Evolutionary conservation across 805 yeast genomes (phyloP), one percentile per base, ranked within the genome.

Genomic region (Priceomyces haplophilus): DNA sequence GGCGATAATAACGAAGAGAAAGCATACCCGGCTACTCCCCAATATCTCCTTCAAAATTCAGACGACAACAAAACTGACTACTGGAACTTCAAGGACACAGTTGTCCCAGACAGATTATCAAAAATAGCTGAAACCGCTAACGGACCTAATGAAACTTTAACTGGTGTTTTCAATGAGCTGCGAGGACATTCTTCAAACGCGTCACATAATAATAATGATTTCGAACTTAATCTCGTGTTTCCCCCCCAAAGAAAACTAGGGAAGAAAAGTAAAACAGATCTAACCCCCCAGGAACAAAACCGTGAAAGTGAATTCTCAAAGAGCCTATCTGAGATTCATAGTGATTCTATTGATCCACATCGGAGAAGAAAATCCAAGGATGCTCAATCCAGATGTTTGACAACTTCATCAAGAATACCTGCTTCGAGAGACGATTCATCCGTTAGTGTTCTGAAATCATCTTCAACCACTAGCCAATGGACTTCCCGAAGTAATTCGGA

Each of bases 1-100:
- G 63, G 67, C 45, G 74, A 72, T 10, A 72, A 56, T 34, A 52
- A 50, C 34, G 71, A 67, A 13, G 71, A 62, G 19, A 61, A 54
- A 13, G 53, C 64, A 21, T 81, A 79, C 51, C 87, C 83, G 16
- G 75, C 78, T 11, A 85, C 91, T 0, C 93, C 93, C 1, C 83
- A 82, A 48, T 79, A 84, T 51, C 61, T 82, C 42, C 66, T 82
- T 24, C 80, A 76, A 41, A 62, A 62, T 7, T 50, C 61, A 3
- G 58, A 65, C 21, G 77, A 70, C 16, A 59, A 62, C 12, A 62
- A 62, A 23, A 59, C 66, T 2, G 87, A 82, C 57, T 82, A 82
- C 51, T 53, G 79, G 59, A 81, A 74, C 51, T 78, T 80, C 58
- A 82, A 82, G 51, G 80, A 76, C 11, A 35, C 15, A 18, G 33